Evolutionary conservation across 768 basidiomycete species (phyloP).

Genomic region (Coprinopsis marcescibilis): DNA sequence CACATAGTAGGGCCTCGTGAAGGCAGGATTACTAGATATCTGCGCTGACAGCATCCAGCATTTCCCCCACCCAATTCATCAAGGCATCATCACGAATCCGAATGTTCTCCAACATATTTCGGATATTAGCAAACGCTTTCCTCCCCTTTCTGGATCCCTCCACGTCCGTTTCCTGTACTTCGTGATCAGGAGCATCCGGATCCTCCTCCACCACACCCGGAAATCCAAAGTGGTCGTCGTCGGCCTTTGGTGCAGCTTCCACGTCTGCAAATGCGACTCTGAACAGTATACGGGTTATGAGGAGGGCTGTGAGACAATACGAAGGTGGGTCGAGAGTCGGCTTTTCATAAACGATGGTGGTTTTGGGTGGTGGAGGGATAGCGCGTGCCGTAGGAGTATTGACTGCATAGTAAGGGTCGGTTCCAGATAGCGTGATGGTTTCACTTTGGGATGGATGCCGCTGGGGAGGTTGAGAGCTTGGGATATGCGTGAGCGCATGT

Average conservation of each 20-base stretch:
- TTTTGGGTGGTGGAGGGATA: slow-evolving; percentile 65
- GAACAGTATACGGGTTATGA: slow-evolving; percentile 81
- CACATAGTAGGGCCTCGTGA: no score
- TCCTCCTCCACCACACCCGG: slow-evolving; percentile 79
- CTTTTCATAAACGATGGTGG: slow-evolving; percentile 51
- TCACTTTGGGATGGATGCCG: slow-evolving; percentile 71
- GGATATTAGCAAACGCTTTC: slow-evolving; percentile 59
- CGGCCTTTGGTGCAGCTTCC: slow-evolving; percentile 62
- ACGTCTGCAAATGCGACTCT: slow-evolving; percentile 69
- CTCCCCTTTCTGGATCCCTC: slow-evolving; percentile 71
- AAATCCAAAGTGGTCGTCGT: slow-evolving; percentile 87
- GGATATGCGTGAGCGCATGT: slow-evolving; percentile 76
- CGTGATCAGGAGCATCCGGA: slow-evolving; percentile 40
- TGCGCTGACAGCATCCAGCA: slow-evolving; percentile 22
- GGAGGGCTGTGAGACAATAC: slow-evolving; percentile 71
- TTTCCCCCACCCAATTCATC: slow-evolving; percentile 39
- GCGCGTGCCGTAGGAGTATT: slow-evolving; percentile 61
- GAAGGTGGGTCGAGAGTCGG: slow-evolving; percentile 64
- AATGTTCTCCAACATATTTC: slow-evolving; percentile 58
- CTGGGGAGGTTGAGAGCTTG: slow-evolving; percentile 46
- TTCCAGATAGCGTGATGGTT: slow-evolving; percentile 60
- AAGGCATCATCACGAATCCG: slow-evolving; percentile 56
- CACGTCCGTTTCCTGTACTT: slow-evolving; percentile 41
- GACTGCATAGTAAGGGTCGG: slow-evolving; percentile 49
- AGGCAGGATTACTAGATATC: no score